Evolutionary conservation across 306 rosid species (phyloP), one percentile per base, ranked within the genome.

Genomic region (apple (Malus domestica)): DNA sequence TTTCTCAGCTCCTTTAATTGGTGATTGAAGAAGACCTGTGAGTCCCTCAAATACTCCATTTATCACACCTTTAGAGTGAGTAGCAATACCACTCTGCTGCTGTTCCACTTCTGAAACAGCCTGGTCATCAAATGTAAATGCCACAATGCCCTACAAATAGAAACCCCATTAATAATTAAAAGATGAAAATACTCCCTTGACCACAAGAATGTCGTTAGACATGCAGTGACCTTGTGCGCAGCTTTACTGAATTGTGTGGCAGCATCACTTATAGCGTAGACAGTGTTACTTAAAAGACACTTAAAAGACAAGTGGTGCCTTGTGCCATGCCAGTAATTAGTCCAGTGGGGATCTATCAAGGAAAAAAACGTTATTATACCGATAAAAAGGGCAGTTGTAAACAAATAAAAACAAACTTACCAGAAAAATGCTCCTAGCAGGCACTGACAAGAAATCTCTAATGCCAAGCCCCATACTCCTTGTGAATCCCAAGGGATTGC

Each of bases 11-110:
- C 93, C 98, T 80, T 85, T 86, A 72, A 95, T 80, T 35, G 97
- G 97, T 74, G 90, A 95, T 80, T 95, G 97, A 82, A 95, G 98
- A 82, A 95, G 98, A 78, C 96, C 97, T 14, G 98, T 94, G 78
- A 94, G 93, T 78, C 96, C 97, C 98, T 95, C 92, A 70, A 92
- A 86, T 70, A 92, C 90, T 89, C 89, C 97, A 84, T 85, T 89
- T 74, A 92, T 90, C 73, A 89, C 93, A 16, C 97, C 98, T 82
- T 90, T 88, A 51, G 93, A 83, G 54, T 88, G 93, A 62, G 93
- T 85, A 68, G 93, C 67, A 51, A 71, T 82, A 73, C 83, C 87
- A 67, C 82, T 80, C 86, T 84, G 97, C 76, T 89, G 88, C 67
- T 87, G 89, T 80, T 91, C 96, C 83, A 82, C 80, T 80, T 84